phyloP scores from a whole-genome alignment of 1,284 basidiomycete genomes.

The Sanghuangporus weigelae region DNA sequence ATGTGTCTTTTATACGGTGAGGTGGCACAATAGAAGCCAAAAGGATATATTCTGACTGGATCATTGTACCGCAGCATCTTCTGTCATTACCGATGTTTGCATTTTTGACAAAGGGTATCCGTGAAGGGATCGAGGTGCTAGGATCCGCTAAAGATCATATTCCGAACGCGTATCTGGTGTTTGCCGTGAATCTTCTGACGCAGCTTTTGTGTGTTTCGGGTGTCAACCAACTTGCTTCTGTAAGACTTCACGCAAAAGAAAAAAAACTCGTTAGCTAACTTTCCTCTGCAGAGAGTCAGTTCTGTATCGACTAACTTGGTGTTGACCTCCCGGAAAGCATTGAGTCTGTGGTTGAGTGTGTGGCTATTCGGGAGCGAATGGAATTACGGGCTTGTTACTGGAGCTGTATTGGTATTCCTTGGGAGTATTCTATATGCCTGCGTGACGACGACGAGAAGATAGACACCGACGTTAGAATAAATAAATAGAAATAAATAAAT shows the following conservation, averaged over 20 bases:
- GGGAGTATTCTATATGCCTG: constrained; percentile 50
- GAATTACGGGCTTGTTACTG: constrained; percentile 54
- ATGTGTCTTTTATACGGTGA: constrained; percentile 78
- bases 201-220: constrained; percentile 86
- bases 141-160: constrained; percentile 19
- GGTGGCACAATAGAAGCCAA: not conserved
- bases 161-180: constrained; percentile 41
- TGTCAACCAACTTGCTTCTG: constrained; percentile 78
- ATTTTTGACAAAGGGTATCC: constrained; percentile 54
- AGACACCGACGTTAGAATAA: too few species aligned
- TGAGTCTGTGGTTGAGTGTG: constrained; percentile 68
- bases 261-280: not conserved
- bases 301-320: constrained; percentile 71
- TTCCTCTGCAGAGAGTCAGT: constrained; percentile 50
- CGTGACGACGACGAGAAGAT: not conserved
- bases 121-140: constrained; percentile 48
- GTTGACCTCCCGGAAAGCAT: constrained; percentile 63
- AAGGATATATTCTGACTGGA: not conserved
- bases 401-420: constrained; percentile 60
- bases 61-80: constrained; percentile 41
- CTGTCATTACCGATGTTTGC: constrained; percentile 75
- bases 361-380: constrained; percentile 72
- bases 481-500: not conserved
- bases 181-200: constrained; percentile 69
- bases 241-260: constrained; percentile 32